Base-by-base conservation (phyloP, 2,329 filamentous ascomycete genomes). In the Neonectria neomacrospora region DNA sequence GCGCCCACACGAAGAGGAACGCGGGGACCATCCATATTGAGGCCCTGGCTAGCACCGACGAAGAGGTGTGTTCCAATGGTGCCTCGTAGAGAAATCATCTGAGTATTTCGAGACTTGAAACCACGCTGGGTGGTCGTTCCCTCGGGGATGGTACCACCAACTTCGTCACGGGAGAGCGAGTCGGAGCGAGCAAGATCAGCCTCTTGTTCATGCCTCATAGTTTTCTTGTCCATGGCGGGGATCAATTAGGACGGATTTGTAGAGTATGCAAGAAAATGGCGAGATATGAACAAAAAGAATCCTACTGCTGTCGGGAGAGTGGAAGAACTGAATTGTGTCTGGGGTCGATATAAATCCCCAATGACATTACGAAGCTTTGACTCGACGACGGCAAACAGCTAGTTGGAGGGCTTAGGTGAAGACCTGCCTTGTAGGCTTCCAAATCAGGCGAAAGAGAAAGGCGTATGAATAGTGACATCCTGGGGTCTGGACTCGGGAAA, bases 91-190 rank as follows among this genome's bases (percentile, higher is more conserved):
- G 60, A 54, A 48, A 63, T 63, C 60, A 63, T 54, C 32, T 61
- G 61, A n/a, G 55, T 50, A 14, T 64, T 56, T 7, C 61, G 56
- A 8, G 61, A 61, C 39, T 64, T 64, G 56, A 60, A 52, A 14
- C 57, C 57, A 23, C 56, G 61, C 20, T 63, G 32, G n/a, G 60
- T 63, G 14, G 60, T 58, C 12, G 30, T 28, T 3, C 41, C 32
- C 18, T 54, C 32, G 5, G 45, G n/a, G 18, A 55, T 41, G 14
- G 42, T 42, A 5, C 60, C 60, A 4, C 59, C 59, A 18, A 63
- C 48, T 20, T 63, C 60, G 26, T 54, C 60, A 8, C 37, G 54
- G 5, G 50, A 54, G 5, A 63, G 54, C 18, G 60, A 59, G 42
- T 58, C 54, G 50, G 54, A 12, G 32, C 54, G 60, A 26, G 47